Base-by-base conservation (phyloP, 345 rosid genomes). In the Corchorus olitorius region DNA sequence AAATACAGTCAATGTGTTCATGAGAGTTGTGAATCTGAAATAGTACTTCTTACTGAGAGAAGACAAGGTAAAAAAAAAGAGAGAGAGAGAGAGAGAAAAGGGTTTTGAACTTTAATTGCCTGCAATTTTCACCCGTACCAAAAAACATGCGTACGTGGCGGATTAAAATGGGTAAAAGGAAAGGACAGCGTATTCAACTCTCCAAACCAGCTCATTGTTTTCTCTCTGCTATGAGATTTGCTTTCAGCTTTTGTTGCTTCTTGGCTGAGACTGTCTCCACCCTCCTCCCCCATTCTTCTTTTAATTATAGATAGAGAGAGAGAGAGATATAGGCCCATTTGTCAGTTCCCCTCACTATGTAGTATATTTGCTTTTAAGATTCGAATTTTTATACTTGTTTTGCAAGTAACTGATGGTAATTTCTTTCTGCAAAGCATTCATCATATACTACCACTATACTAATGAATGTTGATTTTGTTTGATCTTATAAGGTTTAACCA, bases 151-250 rank as follows among this genome's bases (percentile, higher is more conserved):
- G 14, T 22, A 49, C 22, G 43, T 49, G 73, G 56, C 20, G 3
- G 14, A 15, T 68, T 54, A 49, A 49, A 46, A 8, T 20, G 54
- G n/a, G 53, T 1, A 43, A 50, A 65, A 17, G 33, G 9, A 66
- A 66, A 66, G 54, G n/a, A 66, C 54, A 19, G 43, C 17, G 68
- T 17, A 39, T 64, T 64, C 5, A 64, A 61, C 39, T 62, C 70
- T 7, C 50, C 9, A 7, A 5, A 58, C 35, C 62, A 58, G 34
- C 62, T 22, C 70, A 43, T 27, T 4, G 1, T 2, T 14, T 6
- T 56, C 56, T 53, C 17, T 53, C 65, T 63, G 67, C 67, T 35
- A 35, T 37, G 20, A 15, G 45, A 35, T 35, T 35, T 63, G 46
- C 6, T 60, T 60, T 4, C 37, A 6, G 10, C 9, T 62, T 34